A percentile compares a stretch with the other conserved stretches of the same genome.
Evolutionary conservation across 352 stramenopile genomes (phyloP).

Genomic region (Phytophthora sansomeana): DNA sequence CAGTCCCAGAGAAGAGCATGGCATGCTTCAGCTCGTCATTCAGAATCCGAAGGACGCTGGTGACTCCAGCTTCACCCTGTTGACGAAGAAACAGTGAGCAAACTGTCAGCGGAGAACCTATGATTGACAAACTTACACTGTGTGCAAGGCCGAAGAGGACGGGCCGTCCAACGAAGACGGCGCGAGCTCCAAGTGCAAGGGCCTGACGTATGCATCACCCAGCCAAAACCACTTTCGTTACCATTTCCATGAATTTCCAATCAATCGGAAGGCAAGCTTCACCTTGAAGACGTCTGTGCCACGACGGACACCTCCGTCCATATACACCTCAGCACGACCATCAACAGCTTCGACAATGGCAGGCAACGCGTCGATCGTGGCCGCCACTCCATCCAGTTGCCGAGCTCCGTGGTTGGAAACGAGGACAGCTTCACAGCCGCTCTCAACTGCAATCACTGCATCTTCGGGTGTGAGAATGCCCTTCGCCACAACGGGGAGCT

Average conservation of each 20-base stretch:
- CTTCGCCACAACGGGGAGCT: slow-evolving; percentile 92
- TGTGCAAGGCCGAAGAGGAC: slow-evolving; percentile 95
- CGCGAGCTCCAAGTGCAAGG: slow-evolving; percentile 92
- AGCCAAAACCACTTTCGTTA: neutral
- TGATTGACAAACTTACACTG: slow-evolving; percentile 59
- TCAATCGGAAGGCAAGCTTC: neutral
- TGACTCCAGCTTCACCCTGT: slow-evolving; percentile 85
- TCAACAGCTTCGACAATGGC: slow-evolving; percentile 90
- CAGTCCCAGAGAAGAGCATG: slow-evolving; percentile 88
- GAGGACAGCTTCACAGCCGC: slow-evolving; percentile 92
- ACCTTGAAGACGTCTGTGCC: slow-evolving; percentile 97
- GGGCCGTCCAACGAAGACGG: slow-evolving; percentile 94
- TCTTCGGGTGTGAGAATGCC: slow-evolving; percentile 94
- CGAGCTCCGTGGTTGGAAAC: slow-evolving; percentile 95
- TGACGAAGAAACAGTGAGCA: neutral
- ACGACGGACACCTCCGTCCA: slow-evolving; percentile 95
- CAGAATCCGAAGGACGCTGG: slow-evolving; percentile 90
- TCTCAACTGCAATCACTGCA: slow-evolving; percentile 89
- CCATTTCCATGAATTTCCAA: neutral
- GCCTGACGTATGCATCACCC: slow-evolving; percentile 8
- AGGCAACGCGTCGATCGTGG: slow-evolving; percentile 92
- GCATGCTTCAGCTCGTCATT: slow-evolving; percentile 92
- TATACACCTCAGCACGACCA: slow-evolving; percentile 87
- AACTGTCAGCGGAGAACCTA: neutral
- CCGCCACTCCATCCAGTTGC: slow-evolving; percentile 90